These are phyloP conservation scores for Aureobasidium melanogenum DNA, from an alignment of 2,329 filamentous ascomycete species.

Conservation along the genomic window DNA sequence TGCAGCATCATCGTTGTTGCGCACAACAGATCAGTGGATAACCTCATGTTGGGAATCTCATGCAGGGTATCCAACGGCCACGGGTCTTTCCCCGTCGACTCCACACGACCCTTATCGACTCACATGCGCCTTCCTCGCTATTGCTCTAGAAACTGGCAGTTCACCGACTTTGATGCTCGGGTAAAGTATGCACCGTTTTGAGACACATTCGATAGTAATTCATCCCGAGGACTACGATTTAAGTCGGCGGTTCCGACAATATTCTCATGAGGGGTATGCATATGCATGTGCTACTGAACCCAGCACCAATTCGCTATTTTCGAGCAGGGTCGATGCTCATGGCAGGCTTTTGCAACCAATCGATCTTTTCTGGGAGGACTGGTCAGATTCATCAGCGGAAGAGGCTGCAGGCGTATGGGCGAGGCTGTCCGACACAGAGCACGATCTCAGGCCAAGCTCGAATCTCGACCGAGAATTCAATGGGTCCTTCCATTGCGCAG, in stretches of 20 bases:
- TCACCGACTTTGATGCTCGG: slow-evolving; percentile 6
- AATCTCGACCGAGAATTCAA: neutral
- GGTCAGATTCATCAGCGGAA: neutral
- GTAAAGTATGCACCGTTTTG: neutral
- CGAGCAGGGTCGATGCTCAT: neutral
- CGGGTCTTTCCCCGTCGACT: neutral
- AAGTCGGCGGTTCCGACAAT: neutral
- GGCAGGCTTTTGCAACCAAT: neutral
- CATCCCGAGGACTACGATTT: neutral
- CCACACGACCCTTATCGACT: neutral
- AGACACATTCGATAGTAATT: neutral
- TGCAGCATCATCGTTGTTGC: neutral
- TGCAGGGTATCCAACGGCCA: neutral
- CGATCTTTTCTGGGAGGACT: neutral
- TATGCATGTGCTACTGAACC: slow-evolving; percentile 5
- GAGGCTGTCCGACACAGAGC: neutral
- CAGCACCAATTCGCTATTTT: neutral
- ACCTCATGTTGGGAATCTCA: neutral
- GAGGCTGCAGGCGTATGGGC: neutral
- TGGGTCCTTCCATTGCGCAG: neutral
- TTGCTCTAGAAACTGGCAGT: slow-evolving; percentile 2
- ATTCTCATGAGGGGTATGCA: slow-evolving; percentile 7
- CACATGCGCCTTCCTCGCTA: neutral
- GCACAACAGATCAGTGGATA: neutral
- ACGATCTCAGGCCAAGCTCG: neutral